Evolutionary conservation across 2,329 filamentous ascomycete genomes (phyloP).

Genomic region (Seiridium cupressi): DNA sequence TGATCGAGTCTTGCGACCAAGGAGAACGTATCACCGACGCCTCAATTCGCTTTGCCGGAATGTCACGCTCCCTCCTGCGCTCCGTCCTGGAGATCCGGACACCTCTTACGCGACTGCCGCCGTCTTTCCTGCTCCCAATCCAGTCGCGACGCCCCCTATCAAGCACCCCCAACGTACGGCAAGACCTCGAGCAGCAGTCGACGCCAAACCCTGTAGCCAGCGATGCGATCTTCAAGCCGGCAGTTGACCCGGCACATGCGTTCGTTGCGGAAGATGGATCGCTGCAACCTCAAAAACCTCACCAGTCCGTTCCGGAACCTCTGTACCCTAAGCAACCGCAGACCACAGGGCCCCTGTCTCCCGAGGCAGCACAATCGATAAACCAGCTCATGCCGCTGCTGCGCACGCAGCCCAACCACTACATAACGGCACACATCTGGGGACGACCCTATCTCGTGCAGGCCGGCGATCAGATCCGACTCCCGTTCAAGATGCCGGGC

Average conservation of each 20-base stretch:
- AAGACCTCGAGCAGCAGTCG: conserved; percentile 2
- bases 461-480: conserved; percentile 69
- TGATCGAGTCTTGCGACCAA: background rate
- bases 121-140: conserved; percentile 50
- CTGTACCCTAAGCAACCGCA: conserved; percentile 13
- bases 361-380: conserved; percentile 50
- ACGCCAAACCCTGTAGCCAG: conserved; percentile 3
- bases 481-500: conserved; percentile 76
- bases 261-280: conserved; percentile 9
- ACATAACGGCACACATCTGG: conserved; percentile 78
- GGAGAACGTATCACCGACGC: background rate
- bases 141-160: conserved; percentile 37
- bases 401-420: conserved; percentile 70
- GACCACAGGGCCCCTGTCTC: conserved; percentile 24
- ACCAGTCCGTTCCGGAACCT: conserved; percentile 2
- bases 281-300: conserved; percentile 13
- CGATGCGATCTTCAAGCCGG: conserved; percentile 4
- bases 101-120: conserved; percentile 42
- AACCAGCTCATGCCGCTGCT: conserved; percentile 66
- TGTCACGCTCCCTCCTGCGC: conserved; percentile 62
- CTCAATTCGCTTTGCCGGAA: conserved; percentile 19
- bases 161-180: conserved; percentile 26
- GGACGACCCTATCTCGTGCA: conserved; percentile 78
- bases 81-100: conserved; percentile 61
- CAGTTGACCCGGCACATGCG: conserved; percentile 14